These are phyloP conservation scores for Ogataea haglerorum DNA, from an alignment of 805 yeast genomes.

Conservation along the genomic window DNA sequence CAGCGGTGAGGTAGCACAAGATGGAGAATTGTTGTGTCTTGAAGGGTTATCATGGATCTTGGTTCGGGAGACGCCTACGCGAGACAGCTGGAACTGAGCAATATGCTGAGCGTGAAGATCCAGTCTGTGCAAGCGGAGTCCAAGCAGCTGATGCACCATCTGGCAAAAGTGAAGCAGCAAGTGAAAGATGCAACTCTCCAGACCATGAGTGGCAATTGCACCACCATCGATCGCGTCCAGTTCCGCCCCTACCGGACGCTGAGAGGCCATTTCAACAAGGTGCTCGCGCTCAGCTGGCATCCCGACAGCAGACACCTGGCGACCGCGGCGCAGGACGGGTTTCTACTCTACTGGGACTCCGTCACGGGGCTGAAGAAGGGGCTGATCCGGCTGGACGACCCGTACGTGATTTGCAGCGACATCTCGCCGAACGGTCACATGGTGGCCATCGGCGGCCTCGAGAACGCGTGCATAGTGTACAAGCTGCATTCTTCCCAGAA, in stretches of 20 bases:
- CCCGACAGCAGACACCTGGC: conserved; percentile 57
- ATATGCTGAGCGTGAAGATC: conserved; percentile 20
- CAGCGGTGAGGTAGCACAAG: conserved; percentile 7
- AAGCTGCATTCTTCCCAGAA: conserved; percentile 29
- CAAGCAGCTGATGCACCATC: conserved; percentile 23
- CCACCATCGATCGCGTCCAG: conserved; percentile 5
- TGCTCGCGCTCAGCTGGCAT: conserved; percentile 68
- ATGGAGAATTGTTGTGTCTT: conserved; percentile 2
- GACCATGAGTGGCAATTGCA: conserved; percentile 26
- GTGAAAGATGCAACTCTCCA: conserved; percentile 28
- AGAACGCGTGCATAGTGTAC: conserved; percentile 73
- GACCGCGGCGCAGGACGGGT: conserved; percentile 85
- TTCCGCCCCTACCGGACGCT: conserved; percentile 33
- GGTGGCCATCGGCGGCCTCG: conserved; percentile 81
- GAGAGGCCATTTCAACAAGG: conserved; percentile 70
- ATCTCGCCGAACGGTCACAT: conserved; percentile 61
- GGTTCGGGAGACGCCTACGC: conserved; percentile 15
- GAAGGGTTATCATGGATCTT: conserved; percentile 5
- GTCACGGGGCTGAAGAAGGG: conserved; percentile 65
- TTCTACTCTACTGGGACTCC: conserved; percentile 79
- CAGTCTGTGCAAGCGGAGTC: conserved; percentile 27
- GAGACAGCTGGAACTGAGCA: conserved; percentile 25
- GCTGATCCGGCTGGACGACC: conserved; percentile 69
- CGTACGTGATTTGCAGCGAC: conserved; percentile 77
- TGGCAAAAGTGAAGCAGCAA: conserved; percentile 27